Evolutionary conservation across 768 basidiomycete species (phyloP).

Genomic region (Lentinula sp.): DNA sequence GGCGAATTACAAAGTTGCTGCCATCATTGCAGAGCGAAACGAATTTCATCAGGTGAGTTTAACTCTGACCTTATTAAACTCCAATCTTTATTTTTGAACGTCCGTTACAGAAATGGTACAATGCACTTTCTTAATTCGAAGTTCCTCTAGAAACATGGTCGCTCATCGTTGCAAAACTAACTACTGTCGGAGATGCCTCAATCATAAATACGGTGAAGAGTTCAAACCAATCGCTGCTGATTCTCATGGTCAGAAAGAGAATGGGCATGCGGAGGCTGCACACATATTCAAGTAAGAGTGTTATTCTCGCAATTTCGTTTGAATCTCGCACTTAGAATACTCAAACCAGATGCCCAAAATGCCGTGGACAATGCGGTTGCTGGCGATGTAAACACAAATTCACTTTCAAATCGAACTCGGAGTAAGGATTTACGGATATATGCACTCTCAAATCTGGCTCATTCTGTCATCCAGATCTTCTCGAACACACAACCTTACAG

Average conservation of each 20-base stretch:
- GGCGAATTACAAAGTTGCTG: constrained; percentile 47
- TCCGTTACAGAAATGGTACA: constrained; percentile 22
- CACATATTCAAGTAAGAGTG: constrained; percentile 50
- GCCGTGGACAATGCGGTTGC: constrained; percentile 64
- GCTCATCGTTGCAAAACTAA: constrained; percentile 46
- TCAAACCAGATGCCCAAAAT: constrained; percentile 57
- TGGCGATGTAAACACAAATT: constrained; percentile 55
- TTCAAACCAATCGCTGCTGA: constrained; percentile 30
- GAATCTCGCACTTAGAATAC: neutral
- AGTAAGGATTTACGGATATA: neutral
- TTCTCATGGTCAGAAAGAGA: constrained; percentile 12
- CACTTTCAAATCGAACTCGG: constrained; percentile 29
- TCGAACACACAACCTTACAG: neutral
- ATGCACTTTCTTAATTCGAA: constrained; percentile 26
- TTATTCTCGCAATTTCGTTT: neutral
- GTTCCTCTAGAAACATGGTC: constrained; percentile 13
- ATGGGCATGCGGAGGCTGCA: constrained; percentile 16
- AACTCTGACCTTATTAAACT: neutral
- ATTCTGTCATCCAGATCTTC: neutral
- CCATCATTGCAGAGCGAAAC: constrained; percentile 67
- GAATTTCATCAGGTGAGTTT: constrained; percentile 38
- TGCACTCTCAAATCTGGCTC: neutral
- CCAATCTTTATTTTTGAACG: neutral
- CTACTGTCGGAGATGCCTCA: constrained; percentile 62
- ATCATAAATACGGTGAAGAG: constrained; percentile 59